Conservation (phyloP, 768 basidiomycete genomes). For the Boletus rubroflammeus region DNA sequence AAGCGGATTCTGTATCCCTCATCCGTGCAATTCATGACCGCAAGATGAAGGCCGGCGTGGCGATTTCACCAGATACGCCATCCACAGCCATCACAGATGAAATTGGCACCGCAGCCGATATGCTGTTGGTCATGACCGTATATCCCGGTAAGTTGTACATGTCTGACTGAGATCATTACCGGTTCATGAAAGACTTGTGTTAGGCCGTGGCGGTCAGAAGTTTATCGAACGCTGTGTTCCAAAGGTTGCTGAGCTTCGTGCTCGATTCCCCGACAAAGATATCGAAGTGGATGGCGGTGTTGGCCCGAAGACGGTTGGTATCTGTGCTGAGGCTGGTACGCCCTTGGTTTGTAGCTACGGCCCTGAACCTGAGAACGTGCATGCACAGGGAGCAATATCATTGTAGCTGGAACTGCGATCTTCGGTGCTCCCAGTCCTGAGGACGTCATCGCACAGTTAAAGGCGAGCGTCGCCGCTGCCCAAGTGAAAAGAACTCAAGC, state of each 20-base stretch:
- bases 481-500: conserved; percentile 43
- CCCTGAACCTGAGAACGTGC: neutral
- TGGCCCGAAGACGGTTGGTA: conserved; percentile 83
- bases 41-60: conserved; percentile 91
- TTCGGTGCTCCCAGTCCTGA: conserved; percentile 80
- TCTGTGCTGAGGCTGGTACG: conserved; percentile 85
- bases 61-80: conserved; percentile 94
- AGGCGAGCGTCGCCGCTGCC: conserved; percentile 64
- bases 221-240: conserved; percentile 90
- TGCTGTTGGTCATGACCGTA: conserved; percentile 98
- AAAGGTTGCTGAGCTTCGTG: conserved; percentile 88
- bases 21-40: conserved; percentile 78
- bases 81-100: conserved; percentile 84
- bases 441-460: conserved; percentile 69
- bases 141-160: conserved; percentile 63
- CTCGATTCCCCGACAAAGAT: conserved; percentile 88
- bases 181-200: neutral
- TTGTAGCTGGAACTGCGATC: conserved; percentile 96
- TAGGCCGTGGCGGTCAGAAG: conserved; percentile 93
- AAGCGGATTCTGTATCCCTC: conserved; percentile 71
- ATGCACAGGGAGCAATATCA: conserved; percentile 85
- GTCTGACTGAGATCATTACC: neutral
- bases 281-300: conserved; percentile 99
- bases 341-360: neutral
- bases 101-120: conserved; percentile 79